Evolutionary conservation across 1,139 yeast genomes (phyloP).

Genomic region (Taphrina sp.): DNA sequence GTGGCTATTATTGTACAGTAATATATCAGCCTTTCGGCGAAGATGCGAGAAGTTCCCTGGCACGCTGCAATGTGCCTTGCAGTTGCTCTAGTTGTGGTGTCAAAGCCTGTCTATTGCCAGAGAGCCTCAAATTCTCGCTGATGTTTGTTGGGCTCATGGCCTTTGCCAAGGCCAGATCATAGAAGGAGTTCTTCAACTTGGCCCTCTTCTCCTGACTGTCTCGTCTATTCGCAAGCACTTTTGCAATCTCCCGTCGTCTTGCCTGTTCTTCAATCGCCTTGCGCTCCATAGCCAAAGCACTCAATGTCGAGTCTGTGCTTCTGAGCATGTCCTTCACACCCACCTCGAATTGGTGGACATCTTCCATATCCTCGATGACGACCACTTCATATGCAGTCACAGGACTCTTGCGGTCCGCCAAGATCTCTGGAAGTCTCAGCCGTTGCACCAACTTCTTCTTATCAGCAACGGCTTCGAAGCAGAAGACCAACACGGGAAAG

Average conservation of each 20-base stretch:
- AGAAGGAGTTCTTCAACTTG: slow-evolving; percentile 10
- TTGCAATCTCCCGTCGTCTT: neutral
- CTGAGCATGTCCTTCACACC: neutral
- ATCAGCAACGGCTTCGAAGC: neutral
- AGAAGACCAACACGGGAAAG: slow-evolving; percentile 3
- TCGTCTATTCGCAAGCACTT: neutral
- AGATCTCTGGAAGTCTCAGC: neutral
- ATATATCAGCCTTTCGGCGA: no score
- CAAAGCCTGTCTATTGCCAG: no score
- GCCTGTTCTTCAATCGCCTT: neutral
- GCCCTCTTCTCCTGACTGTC: neutral
- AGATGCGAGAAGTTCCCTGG: no score
- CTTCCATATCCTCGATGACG: slow-evolving; percentile 9
- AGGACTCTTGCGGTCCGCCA: slow-evolving; percentile 19
- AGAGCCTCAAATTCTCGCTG: no score
- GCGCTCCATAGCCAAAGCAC: slow-evolving; percentile 17
- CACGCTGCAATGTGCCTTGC: no score
- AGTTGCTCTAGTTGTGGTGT: no score
- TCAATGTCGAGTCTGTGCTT: neutral
- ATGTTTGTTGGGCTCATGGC: no score
- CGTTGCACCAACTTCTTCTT: neutral
- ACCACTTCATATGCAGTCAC: slow-evolving; percentile 4
- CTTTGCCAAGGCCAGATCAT: slow-evolving; percentile 20
- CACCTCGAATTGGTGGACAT: slow-evolving; percentile 3
- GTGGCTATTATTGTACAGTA: no score